phyloP scores from a whole-genome alignment of 2,329 filamentous ascomycete species.

The Fusarium pseudograminearum region DNA sequence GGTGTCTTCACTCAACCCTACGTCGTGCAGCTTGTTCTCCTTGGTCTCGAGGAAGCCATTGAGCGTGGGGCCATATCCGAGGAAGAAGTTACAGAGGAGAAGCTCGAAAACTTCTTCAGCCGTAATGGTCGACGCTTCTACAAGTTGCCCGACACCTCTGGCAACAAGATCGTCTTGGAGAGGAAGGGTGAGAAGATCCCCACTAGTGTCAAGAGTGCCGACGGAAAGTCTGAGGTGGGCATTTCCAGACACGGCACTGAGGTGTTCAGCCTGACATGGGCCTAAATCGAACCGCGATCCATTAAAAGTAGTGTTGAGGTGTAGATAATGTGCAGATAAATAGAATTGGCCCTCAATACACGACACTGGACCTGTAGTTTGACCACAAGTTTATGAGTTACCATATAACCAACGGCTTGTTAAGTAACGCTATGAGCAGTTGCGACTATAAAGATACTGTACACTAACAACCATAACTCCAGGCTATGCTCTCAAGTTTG shows the following conservation, averaged over 20 bases:
- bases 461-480: constrained; percentile 46
- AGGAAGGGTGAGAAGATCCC: constrained; percentile 57
- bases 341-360: background rate
- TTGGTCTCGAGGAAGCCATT: constrained; percentile 71
- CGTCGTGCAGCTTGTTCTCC: constrained; percentile 72
- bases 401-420: background rate
- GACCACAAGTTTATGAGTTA: background rate
- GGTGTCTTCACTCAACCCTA: constrained; percentile 85
- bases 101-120: constrained; percentile 67
- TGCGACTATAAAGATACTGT: constrained; percentile 39
- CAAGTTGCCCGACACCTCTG: constrained; percentile 50
- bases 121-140: constrained; percentile 67
- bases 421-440: constrained; percentile 12
- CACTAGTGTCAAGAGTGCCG: constrained; percentile 54
- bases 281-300: constrained; percentile 5
- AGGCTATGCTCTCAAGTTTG: constrained; percentile 41
- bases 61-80: constrained; percentile 64
- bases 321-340: constrained; percentile 2
- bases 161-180: constrained; percentile 54
- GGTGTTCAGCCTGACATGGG: constrained; percentile 58
- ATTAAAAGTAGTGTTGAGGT: constrained; percentile 4
- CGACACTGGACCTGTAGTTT: constrained; percentile 5
- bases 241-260: constrained; percentile 57
- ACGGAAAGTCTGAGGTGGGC: constrained; percentile 58
- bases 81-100: constrained; percentile 65